Evolutionary conservation across 345 rosid species (phyloP).

Genomic region (Hibiscus trionum): DNA sequence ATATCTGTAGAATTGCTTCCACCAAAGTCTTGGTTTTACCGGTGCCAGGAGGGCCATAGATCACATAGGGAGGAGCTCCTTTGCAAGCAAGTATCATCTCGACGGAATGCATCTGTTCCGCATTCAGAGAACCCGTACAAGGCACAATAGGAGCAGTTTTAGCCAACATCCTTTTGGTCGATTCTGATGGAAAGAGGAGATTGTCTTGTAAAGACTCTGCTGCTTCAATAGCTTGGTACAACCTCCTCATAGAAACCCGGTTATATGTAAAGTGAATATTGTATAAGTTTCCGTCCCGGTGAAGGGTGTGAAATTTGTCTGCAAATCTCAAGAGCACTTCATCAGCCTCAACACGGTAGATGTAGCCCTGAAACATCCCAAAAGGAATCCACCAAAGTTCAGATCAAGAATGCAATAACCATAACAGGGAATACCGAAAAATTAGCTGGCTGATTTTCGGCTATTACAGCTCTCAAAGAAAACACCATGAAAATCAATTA

Average conservation of each 20-base stretch:
- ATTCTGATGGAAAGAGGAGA: conserved; percentile 40
- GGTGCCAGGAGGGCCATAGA: conserved; percentile 66
- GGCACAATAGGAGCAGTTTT: conserved; percentile 23
- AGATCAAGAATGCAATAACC: not conserved
- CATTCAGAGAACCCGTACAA: conserved; percentile 28
- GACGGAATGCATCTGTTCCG: conserved; percentile 44
- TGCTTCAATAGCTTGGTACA: conserved; percentile 49
- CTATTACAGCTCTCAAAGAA: not conserved
- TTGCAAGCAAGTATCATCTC: conserved; percentile 44
- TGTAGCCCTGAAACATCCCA: conserved; percentile 33
- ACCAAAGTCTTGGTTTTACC: conserved; percentile 56
- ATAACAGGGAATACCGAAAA: not conserved
- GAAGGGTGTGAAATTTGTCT: conserved; percentile 22
- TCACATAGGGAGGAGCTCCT: conserved; percentile 55
- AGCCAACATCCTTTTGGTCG: conserved; percentile 16
- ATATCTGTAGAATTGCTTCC: conserved; percentile 49
- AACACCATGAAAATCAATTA: not conserved
- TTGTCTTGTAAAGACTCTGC: conserved; percentile 29
- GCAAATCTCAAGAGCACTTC: conserved; percentile 42
- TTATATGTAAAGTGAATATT: conserved; percentile 33
- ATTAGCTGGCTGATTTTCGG: not conserved
- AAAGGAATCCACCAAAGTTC: not conserved
- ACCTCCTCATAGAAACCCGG: conserved; percentile 40
- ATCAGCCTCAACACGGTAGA: conserved; percentile 49
- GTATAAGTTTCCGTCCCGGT: conserved; percentile 26